phyloP scores from a whole-genome alignment of 805 yeast species.

The Saturnispora sekii region DNA sequence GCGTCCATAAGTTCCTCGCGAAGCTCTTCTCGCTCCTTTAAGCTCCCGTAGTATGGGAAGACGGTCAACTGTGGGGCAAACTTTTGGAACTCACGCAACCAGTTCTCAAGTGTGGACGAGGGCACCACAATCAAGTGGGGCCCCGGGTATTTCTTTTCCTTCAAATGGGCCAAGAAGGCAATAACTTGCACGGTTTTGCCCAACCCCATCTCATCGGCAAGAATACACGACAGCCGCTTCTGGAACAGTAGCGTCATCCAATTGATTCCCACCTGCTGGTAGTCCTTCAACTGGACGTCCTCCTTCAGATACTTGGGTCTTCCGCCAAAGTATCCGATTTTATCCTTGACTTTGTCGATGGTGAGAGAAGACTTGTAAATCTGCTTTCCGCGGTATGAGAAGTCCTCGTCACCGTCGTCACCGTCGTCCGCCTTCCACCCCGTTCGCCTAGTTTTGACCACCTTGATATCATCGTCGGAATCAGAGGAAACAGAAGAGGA shows the following conservation, averaged over 20 bases:
- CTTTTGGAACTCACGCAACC: conserved; percentile 89
- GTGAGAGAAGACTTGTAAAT: conserved; percentile 25
- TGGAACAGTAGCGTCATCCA: conserved; percentile 81
- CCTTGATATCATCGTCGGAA: conserved; percentile 4
- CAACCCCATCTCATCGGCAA: conserved; percentile 98
- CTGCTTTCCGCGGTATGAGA: conserved; percentile 11
- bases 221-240: conserved; percentile 74
- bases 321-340: conserved; percentile 42
- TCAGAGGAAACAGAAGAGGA: conserved; percentile 9
- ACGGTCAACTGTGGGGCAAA: conserved; percentile 77
- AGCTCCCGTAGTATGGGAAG: conserved; percentile 91
- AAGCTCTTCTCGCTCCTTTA: conserved; percentile 73
- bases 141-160: conserved; percentile 48
- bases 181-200: conserved; percentile 97
- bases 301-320: conserved; percentile 62
- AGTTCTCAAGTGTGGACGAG: conserved; percentile 90
- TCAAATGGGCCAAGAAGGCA: conserved; percentile 78
- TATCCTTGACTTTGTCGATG: conserved; percentile 11
- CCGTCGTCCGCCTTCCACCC: conserved; percentile 14
- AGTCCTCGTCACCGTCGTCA: conserved; percentile 20
- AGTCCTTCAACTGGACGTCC: conserved; percentile 64
- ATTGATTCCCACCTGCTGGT: conserved; percentile 95
- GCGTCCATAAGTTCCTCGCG: conserved; percentile 56
- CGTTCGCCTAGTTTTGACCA: background rate
- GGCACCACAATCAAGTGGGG: conserved; percentile 96